A percentile compares a stretch with the other conserved stretches of the same genome.
Conservation (phyloP, 257 asterid species). For the Nicotiana noctiflora region DNA sequence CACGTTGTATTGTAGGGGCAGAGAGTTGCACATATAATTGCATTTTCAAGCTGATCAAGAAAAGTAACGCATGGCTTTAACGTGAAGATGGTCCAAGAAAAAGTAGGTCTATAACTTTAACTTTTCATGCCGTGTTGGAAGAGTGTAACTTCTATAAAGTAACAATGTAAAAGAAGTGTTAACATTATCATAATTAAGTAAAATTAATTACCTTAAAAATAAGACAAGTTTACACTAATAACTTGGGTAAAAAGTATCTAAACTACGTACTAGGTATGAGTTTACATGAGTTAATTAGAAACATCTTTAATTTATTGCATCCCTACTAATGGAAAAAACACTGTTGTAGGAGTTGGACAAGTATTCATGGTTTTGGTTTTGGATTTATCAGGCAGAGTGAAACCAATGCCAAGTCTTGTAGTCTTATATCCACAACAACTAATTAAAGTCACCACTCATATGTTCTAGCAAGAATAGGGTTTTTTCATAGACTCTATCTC, state of each 20-base stretch:
- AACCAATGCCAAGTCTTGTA: slow-evolving; percentile 5
- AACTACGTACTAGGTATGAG: too few relatives aligned
- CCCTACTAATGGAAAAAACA: neutral
- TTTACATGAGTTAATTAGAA: neutral
- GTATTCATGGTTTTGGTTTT: slow-evolving; percentile 16
- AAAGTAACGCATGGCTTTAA: slow-evolving; percentile 1
- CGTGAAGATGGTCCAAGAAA: neutral
- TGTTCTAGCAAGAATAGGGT: neutral
- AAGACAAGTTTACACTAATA: neutral
- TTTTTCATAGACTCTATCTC: neutral
- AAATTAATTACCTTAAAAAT: neutral
- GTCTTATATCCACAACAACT: slow-evolving; percentile 9
- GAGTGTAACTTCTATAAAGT: neutral
- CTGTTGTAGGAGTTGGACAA: neutral
- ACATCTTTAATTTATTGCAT: neutral
- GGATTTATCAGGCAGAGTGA: slow-evolving; percentile 30
- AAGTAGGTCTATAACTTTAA: neutral
- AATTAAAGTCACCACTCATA: neutral
- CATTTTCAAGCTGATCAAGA: neutral
- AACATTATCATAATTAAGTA: neutral
- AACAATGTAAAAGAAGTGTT: neutral
- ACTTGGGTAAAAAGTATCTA: too few relatives aligned
- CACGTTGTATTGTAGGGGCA: neutral
- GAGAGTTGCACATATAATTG: neutral
- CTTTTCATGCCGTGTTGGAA: slow-evolving; percentile 8